Base-by-base conservation (phyloP, 2,329 filamentous ascomycete species). In the Cordyceps cateniannulata region DNA sequence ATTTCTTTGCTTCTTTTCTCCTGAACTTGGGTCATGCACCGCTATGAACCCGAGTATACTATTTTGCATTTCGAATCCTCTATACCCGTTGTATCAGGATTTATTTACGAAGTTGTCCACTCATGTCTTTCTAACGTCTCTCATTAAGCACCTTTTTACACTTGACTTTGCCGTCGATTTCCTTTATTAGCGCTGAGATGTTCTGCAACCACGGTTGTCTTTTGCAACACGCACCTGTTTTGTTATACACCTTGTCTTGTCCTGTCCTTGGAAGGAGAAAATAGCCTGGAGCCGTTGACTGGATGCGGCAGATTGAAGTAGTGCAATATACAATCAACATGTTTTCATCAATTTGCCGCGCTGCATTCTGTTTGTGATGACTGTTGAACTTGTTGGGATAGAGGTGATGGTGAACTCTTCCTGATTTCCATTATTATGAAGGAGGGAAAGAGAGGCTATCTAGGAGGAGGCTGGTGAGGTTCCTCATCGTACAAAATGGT, bases 11-110 rank as follows among this genome's bases (percentile, higher is more conserved):
- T 49, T 49, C 18, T 42, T 42, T 25, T n/a, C 18, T 32, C 38
- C 24, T 2, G 40, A 45, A 24, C 24, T 20, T 27, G 14, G n/a
- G 44, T 6, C 44, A 49, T 27, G 20, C 42, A 32, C 42, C 48
- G 44, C 22, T 20, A 42, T 20, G 45, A 27, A 42, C 18, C 45
- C 32, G 56, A 51, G 56, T 51, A 49, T 48, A 54, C 22, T 52
- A 16, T 52, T 53, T 22, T 50, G 49, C 52, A 53, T 61, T 62
- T 60, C 14, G 51, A 29, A 51, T 59, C 47, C 35, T 51, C 47
- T 59, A 59, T 59, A 59, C 56, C 56, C 56, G 44, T 49, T 57
- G 54, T 58, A 49, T 58, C 54, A 49, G 44, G 54, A 42, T 58
- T 45, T 56, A 35, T 47, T 18, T 49, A 49, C 54, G 44, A 57